A percentile compares a stretch with the other conserved stretches of the same genome.
Evolutionary conservation across 495 filamentous ascomycete genomes (phyloP).

Genomic region (Penicillium ochrochloron): DNA sequence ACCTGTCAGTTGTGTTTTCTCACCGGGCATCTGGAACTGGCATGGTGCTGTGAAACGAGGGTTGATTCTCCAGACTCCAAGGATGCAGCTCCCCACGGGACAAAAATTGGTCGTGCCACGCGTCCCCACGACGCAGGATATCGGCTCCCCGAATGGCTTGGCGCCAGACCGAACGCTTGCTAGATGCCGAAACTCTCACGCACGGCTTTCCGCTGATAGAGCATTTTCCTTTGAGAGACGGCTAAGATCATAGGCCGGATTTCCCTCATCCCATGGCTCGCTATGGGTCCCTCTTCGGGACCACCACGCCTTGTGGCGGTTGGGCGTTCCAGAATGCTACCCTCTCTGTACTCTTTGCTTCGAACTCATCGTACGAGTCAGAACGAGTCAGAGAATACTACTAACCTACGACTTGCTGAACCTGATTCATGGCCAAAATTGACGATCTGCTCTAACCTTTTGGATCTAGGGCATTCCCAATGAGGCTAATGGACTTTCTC

Average conservation of each 20-base stretch:
- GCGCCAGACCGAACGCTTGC: slow-evolving; percentile 7
- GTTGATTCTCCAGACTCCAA: slow-evolving; percentile 14
- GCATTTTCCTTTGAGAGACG: background rate
- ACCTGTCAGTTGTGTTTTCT: slow-evolving; percentile 4
- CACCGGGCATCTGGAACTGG: slow-evolving; percentile 30
- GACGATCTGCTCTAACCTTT: background rate
- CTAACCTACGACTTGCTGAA: background rate
- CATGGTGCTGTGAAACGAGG: slow-evolving; percentile 5
- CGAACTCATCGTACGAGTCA: background rate
- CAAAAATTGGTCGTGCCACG: slow-evolving; percentile 13
- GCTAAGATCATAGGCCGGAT: slow-evolving; percentile 10
- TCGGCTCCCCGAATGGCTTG: slow-evolving; percentile 20
- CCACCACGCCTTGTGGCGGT: background rate
- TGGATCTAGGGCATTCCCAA: slow-evolving; percentile 6
- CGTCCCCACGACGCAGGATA: slow-evolving; percentile 7
- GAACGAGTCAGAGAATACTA: background rate
- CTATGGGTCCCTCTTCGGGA: slow-evolving; percentile 4
- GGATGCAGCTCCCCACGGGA: slow-evolving; percentile 11
- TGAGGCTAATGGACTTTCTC: background rate
- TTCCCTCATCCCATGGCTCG: background rate
- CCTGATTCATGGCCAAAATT: background rate
- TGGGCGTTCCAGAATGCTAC: slow-evolving; percentile 11
- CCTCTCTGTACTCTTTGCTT: background rate
- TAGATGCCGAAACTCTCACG: slow-evolving; percentile 17
- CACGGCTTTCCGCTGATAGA: slow-evolving; percentile 2